These are phyloP conservation scores for Talaromyces sp. DNA, from an alignment of 2,329 filamentous ascomycete species.

Conservation along the genomic window DNA sequence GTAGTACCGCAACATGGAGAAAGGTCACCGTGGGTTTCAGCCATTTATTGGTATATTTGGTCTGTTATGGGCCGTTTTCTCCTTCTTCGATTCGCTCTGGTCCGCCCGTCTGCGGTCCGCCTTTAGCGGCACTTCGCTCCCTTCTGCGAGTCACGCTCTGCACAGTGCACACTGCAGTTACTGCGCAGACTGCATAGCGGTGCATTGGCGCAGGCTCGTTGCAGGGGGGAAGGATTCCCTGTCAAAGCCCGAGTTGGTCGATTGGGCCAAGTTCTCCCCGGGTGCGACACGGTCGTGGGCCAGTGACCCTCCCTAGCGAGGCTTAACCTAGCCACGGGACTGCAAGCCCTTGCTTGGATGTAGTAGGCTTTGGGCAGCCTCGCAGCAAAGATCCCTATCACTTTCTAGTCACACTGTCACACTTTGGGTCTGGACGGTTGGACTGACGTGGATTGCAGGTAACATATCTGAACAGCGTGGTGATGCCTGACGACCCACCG, in stretches of 20 bases:
- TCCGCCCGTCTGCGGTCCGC: conserved; percentile 12
- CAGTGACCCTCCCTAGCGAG: background rate
- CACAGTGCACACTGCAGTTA: background rate
- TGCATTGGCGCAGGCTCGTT: background rate
- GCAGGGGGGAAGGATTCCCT: background rate
- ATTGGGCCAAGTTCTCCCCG: background rate
- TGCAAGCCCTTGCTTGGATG: background rate
- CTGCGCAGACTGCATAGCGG: background rate
- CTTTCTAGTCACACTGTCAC: background rate
- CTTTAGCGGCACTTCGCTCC: conserved; percentile 6
- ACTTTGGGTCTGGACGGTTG: background rate
- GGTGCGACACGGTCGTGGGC: background rate
- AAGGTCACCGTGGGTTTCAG: background rate
- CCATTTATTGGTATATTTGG: background rate
- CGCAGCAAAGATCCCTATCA: background rate
- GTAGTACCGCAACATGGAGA: background rate
- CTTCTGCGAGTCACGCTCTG: background rate
- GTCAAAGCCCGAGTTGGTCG: background rate
- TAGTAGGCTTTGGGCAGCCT: background rate
- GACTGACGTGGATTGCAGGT: conserved; percentile 45
- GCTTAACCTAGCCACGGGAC: background rate
- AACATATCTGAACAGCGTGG: conserved; percentile 65
- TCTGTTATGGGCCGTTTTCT: background rate
- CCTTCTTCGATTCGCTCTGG: conserved; percentile 8
- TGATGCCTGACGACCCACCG: conserved; percentile 59